A percentile compares a stretch with the other conserved stretches of the same genome.
Evolutionary conservation across 352 stramenopile species (phyloP).

Genomic region (Phytophthora constricta): DNA sequence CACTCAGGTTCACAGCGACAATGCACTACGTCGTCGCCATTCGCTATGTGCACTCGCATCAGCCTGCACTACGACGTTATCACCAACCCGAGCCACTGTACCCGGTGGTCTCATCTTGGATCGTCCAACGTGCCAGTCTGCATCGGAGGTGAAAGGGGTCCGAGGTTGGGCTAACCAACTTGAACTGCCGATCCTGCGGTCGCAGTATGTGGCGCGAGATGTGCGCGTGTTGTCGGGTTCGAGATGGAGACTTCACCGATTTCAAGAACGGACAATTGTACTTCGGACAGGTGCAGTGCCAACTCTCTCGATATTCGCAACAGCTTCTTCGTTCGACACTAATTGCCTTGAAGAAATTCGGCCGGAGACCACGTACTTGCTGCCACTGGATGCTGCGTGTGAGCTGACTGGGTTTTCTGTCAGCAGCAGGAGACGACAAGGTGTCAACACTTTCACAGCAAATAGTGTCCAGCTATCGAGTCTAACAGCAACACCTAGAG

Average conservation of each 20-base stretch:
- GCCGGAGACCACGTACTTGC: slow-evolving; percentile 27
- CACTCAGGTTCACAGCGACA: not conserved
- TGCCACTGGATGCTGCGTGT: slow-evolving; percentile 42
- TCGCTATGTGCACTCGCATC: slow-evolving; percentile 6
- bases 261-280: slow-evolving; percentile 46
- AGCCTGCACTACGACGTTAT: not conserved
- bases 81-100: not conserved
- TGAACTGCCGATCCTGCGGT: slow-evolving; percentile 54
- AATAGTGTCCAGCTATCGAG: slow-evolving; percentile 48
- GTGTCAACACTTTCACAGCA: not conserved
- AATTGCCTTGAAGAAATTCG: not conserved
- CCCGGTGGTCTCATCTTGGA: not conserved
- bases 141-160: not conserved
- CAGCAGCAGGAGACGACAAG: not conserved
- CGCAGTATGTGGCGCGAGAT: slow-evolving; percentile 55
- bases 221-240: slow-evolving; percentile 55
- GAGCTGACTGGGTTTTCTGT: slow-evolving; percentile 11
- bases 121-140: not conserved
- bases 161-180: not conserved
- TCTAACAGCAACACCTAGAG: slow-evolving; percentile 6
- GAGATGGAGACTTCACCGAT: slow-evolving; percentile 56
- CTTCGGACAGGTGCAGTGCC: slow-evolving; percentile 45
- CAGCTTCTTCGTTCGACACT: not conserved
- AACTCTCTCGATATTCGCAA: slow-evolving; percentile 34
- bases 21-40: slow-evolving; percentile 4